Percentiles rank a stretch among this genome's conserved stretches.
Conservation (phyloP, 345 rosid species). For the Citrus unshiu region DNA sequence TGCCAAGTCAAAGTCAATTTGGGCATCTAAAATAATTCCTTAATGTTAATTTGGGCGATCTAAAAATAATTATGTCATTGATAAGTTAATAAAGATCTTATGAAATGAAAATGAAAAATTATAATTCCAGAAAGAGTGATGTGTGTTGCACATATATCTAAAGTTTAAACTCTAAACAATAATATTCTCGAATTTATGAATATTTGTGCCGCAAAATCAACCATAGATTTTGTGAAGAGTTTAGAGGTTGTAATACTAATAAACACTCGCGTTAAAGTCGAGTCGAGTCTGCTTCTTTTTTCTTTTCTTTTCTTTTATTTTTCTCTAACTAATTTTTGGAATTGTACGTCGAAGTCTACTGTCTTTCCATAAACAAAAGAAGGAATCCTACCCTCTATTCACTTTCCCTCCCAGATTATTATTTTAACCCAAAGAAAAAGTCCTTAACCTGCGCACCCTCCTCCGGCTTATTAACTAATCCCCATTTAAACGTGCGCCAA, state of each 20-base stretch:
- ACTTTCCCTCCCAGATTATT: constrained; percentile 15
- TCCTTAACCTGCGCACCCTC: constrained; percentile 13
- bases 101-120: too few relatives aligned
- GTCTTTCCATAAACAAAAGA: not conserved
- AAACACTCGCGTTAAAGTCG: not conserved
- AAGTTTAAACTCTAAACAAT: too few relatives aligned
- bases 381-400: not conserved
- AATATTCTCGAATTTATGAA: too few relatives aligned
- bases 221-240: not conserved
- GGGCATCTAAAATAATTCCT: too few relatives aligned
- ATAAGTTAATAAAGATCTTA: not conserved
- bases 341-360: not conserved
- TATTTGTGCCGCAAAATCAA: too few relatives aligned
- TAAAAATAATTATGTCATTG: not conserved
- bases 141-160: too few relatives aligned
- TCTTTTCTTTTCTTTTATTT: too few relatives aligned
- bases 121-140: too few relatives aligned
- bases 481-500: constrained; percentile 24
- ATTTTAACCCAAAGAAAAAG: constrained; percentile 1
- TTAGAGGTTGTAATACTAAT: not conserved
- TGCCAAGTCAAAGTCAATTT: not conserved
- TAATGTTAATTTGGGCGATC: not conserved
- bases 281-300: not conserved
- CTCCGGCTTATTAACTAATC: constrained; percentile 10
- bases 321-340: not conserved